Conservation (phyloP, 306 rosid species). For the Argentina anserina region DNA sequence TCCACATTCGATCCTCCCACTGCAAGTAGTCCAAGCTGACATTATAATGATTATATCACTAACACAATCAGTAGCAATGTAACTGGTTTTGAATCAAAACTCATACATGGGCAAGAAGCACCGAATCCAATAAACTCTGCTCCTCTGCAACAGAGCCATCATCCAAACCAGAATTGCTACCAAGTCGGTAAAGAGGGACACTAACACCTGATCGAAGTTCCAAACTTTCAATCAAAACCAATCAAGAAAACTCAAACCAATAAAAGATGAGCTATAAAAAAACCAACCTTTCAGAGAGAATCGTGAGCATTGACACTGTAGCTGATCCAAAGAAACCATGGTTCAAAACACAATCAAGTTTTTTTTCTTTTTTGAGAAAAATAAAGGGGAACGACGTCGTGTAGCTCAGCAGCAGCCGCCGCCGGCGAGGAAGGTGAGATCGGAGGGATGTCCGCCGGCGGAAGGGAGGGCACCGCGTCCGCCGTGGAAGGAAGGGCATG, state of each 20-base stretch:
- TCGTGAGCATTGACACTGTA: no score
- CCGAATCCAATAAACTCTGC: conserved; percentile 25
- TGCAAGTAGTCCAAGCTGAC: no score
- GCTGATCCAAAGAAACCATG: conserved; percentile 27
- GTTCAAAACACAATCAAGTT: not conserved
- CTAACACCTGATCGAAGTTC: conserved; percentile 16
- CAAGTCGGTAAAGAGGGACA: conserved; percentile 29
- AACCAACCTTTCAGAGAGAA: conserved; percentile 18
- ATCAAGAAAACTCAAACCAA: not conserved
- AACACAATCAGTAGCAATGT: not conserved
- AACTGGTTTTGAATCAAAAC: not conserved
- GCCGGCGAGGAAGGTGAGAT: conserved; percentile 46
- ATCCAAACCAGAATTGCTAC: conserved; percentile 17
- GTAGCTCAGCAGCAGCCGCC: conserved; percentile 25
- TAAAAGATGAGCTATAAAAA: not conserved
- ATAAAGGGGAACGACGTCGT: not conserved
- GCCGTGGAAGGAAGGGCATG: conserved; percentile 43
- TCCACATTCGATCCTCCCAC: conserved; percentile 41
- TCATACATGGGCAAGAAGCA: conserved; percentile 37
- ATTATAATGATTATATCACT: not conserved
- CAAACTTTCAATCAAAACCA: not conserved
- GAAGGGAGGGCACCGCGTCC: conserved; percentile 49
- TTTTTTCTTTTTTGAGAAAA: no score
- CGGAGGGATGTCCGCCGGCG: conserved; percentile 46
- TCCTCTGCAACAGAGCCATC: conserved; percentile 19